These are phyloP conservation scores for Ormosia semicastrata DNA, from an alignment of 306 rosid species.

Conservation along the genomic window DNA sequence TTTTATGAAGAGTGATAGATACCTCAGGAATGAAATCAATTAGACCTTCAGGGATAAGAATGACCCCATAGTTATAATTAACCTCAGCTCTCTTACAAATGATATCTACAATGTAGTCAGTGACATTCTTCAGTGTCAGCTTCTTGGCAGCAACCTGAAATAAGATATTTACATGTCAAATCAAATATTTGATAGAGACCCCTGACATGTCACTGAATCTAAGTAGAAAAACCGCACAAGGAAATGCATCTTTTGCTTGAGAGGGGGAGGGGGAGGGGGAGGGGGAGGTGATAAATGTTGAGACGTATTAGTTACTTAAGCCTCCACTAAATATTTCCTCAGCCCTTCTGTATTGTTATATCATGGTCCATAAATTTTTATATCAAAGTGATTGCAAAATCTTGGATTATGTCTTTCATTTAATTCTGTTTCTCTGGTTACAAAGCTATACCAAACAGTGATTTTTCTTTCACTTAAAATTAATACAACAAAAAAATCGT, in stretches of 20 bases:
- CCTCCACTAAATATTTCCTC: conserved; percentile 11
- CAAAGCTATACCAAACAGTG: conserved; percentile 9
- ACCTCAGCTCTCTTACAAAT: conserved; percentile 75
- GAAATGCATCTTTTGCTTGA: background rate
- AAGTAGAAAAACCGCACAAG: conserved; percentile 8
- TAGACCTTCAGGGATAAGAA: conserved; percentile 96
- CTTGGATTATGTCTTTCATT: background rate
- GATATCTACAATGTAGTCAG: conserved; percentile 84
- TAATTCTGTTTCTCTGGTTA: background rate
- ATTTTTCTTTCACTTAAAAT: conserved; percentile 5
- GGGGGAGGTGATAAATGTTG: background rate
- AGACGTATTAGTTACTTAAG: background rate
- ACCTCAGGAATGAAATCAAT: conserved; percentile 99
- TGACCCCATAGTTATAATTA: conserved; percentile 93
- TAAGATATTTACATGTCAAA: conserved; percentile 28
- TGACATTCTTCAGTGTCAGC: conserved; percentile 89
- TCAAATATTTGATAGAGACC: background rate
- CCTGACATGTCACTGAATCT: background rate
- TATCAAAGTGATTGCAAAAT: background rate
- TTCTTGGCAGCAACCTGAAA: conserved; percentile 89
- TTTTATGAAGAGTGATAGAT: conserved; percentile 22
- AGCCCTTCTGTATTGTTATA: conserved; percentile 2
- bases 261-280: background rate
- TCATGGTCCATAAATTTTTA: background rate
- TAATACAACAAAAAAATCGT: background rate